A percentile compares a stretch with the other conserved stretches of the same genome.
Conservation (phyloP, 257 asterid species). For the Datura wrightii region DNA sequence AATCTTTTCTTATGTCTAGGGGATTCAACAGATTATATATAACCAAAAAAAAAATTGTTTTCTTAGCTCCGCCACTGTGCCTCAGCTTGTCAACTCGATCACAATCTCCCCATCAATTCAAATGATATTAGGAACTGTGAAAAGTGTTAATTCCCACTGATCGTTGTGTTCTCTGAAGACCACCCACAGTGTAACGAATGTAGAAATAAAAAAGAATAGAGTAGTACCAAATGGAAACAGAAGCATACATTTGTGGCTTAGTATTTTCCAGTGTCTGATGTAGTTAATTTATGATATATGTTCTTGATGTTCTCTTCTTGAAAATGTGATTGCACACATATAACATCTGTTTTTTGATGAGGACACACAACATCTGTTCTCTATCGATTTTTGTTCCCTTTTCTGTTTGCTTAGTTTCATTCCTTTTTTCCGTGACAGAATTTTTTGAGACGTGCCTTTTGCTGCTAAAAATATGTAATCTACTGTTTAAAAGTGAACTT, state of each 20-base stretch:
- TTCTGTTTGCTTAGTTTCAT: slow-evolving; percentile 7
- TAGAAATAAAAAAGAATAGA: not conserved
- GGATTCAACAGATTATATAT: not conserved
- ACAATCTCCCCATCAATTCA: not conserved
- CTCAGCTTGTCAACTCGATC: not conserved
- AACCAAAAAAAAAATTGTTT: not conserved
- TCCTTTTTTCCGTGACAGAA: not conserved
- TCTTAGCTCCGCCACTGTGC: not conserved
- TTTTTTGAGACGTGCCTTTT: not conserved
- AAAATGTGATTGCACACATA: not conserved
- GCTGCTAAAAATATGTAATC: not conserved
- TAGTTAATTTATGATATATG: slow-evolving; percentile 7
- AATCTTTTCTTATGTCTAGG: too few relatives aligned
- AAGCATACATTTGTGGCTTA: slow-evolving; percentile 5
- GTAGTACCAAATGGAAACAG: slow-evolving; percentile 1
- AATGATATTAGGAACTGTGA: not conserved
- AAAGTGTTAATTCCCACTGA: not conserved
- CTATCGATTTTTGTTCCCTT: not conserved
- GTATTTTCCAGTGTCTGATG: slow-evolving; percentile 2
- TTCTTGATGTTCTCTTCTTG: not conserved
- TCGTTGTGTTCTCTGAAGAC: not conserved
- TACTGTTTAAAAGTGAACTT: slow-evolving; percentile 22
- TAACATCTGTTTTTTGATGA: not conserved
- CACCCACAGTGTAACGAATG: not conserved
- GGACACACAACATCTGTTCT: not conserved